phyloP scores from a whole-genome alignment of 805 yeast genomes.

The Metschnikowia colocasiae region DNA sequence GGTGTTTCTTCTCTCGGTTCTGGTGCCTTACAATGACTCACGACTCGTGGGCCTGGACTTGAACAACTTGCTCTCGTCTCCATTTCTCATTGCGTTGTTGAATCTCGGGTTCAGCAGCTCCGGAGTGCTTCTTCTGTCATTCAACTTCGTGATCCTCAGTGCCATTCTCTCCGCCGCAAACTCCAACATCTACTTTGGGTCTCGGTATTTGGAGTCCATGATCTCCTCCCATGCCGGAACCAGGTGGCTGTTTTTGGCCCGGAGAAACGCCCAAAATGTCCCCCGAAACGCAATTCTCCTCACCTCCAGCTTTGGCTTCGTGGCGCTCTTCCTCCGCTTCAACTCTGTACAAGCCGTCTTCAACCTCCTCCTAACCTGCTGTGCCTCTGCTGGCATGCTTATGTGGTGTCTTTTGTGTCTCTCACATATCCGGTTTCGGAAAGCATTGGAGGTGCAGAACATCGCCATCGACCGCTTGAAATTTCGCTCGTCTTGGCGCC shows the following conservation, averaged over 20 bases:
- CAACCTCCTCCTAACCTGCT: conserved; percentile 20
- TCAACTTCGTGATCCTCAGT: conserved; percentile 21
- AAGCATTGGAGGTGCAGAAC: conserved; percentile 11
- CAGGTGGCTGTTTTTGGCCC: conserved; percentile 7
- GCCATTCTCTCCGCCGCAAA: conserved; percentile 27
- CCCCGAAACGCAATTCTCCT: conserved; percentile 21
- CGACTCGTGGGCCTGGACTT: conserved; percentile 9
- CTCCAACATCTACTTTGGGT: conserved; percentile 28
- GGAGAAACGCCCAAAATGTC: conserved; percentile 10
- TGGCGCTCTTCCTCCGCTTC: conserved; percentile 19
- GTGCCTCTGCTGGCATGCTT: conserved; percentile 26
- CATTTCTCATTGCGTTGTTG: conserved; percentile 23
- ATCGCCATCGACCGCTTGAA: conserved; percentile 4
- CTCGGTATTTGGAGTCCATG: conserved; percentile 22
- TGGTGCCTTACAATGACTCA: conserved; percentile 13
- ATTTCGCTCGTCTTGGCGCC: conserved; percentile 8
- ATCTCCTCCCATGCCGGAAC: conserved; percentile 9
- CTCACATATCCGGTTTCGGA: conserved; percentile 18
- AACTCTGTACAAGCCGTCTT: conserved; percentile 18
- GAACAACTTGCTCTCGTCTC: conserved; percentile 20
- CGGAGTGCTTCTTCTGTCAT: conserved; percentile 14
- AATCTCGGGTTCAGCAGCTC: conserved; percentile 15
- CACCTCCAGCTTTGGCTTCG: conserved; percentile 21
- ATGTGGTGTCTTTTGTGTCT: conserved; percentile 26
- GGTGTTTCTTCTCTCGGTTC: conserved; percentile 17